Percentiles rank a stretch among this genome's conserved stretches.
Evolutionary conservation across 164 flowering plant genomes (phyloP).

Genomic region (Kingdonia uniflora): DNA sequence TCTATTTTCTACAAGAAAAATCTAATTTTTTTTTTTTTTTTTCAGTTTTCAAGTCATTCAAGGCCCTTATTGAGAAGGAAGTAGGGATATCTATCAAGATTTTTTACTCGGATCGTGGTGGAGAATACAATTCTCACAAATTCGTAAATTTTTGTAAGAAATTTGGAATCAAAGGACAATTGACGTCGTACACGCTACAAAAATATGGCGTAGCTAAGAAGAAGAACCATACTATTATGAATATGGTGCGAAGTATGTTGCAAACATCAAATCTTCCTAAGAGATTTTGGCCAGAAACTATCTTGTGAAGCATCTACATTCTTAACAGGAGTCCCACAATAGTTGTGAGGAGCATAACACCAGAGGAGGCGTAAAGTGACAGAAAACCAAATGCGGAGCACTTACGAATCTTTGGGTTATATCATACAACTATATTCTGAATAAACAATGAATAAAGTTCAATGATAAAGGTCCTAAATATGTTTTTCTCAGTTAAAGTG

Average conservation of each 20-base stretch:
- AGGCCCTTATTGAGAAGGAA: background rate
- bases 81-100: background rate
- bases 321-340: too few relatives aligned
- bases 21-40: background rate
- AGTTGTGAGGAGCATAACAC: too few relatives aligned
- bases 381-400: background rate
- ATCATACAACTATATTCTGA: background rate
- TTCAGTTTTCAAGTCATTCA: background rate
- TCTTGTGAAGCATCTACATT: too few relatives aligned
- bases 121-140: background rate
- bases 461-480: background rate
- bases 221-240: background rate
- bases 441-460: background rate
- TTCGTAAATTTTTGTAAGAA: background rate
- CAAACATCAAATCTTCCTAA: background rate
- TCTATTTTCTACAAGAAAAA: background rate
- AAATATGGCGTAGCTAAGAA: background rate
- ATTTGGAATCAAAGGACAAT: conserved; percentile 1
- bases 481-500: background rate
- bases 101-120: background rate
- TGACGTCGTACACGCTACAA: background rate
- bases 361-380: conserved; percentile 2
- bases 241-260: background rate
- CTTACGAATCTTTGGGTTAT: background rate
- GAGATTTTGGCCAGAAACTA: too few relatives aligned